These are phyloP conservation scores for Alternaria solani DNA, from an alignment of 2,329 filamentous ascomycete species.

Conservation along the genomic window DNA sequence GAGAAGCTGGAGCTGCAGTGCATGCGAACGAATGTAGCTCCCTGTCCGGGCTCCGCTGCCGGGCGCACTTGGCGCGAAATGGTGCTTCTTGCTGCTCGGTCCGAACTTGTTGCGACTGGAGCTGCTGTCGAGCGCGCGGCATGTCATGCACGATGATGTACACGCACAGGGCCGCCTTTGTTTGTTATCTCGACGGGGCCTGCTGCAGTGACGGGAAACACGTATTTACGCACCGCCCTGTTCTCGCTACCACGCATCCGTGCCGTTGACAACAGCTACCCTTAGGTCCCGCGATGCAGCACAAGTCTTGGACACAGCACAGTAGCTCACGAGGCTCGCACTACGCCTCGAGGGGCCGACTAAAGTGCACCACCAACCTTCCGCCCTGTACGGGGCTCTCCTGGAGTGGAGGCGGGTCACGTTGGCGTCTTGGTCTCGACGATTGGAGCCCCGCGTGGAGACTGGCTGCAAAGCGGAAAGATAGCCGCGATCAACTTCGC, in stretches of 20 bases:
- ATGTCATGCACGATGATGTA: slow-evolving; percentile 20
- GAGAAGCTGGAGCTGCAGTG: slow-evolving; percentile 24
- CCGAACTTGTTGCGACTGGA: slow-evolving; percentile 14
- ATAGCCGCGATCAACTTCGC: slow-evolving; percentile 10
- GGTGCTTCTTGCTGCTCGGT: slow-evolving; percentile 12
- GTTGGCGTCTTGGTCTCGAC: slow-evolving; percentile 7
- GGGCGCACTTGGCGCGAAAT: slow-evolving; percentile 10
- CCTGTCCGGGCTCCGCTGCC: slow-evolving; percentile 20
- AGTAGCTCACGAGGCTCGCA: background rate
- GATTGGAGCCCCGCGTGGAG: slow-evolving; percentile 14
- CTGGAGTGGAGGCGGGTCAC: slow-evolving; percentile 7
- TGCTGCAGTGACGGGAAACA: background rate
- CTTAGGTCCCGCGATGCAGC: slow-evolving; percentile 2
- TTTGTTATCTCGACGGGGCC: background rate
- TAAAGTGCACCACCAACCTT: background rate
- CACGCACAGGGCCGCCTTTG: slow-evolving; percentile 2
- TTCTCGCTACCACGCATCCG: background rate
- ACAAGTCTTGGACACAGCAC: background rate
- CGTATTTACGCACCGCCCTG: background rate
- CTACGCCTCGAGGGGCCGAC: background rate
- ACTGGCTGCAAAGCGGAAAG: slow-evolving; percentile 6
- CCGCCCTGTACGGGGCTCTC: background rate
- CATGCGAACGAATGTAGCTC: slow-evolving; percentile 25
- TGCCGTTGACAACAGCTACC: background rate
- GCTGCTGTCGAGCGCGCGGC: slow-evolving; percentile 3